These are phyloP conservation scores for Apiospora phragmitis DNA, from an alignment of 2,329 filamentous ascomycete species.

Conservation along the genomic window DNA sequence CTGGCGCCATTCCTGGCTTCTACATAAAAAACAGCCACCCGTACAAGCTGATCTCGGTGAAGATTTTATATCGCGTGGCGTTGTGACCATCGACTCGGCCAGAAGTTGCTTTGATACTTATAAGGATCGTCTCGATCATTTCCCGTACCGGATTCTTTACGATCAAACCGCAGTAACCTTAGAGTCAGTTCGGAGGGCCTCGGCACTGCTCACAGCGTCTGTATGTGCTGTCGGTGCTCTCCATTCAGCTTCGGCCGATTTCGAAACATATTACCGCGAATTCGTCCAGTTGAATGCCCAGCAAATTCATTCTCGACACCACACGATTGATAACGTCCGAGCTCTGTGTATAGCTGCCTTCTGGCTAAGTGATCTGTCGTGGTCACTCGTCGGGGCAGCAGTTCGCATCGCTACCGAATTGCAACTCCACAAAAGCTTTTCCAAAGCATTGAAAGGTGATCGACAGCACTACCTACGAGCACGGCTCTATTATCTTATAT, in stretches of 20 bases:
- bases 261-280: constrained; percentile 8
- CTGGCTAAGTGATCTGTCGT: constrained; percentile 58
- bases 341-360: constrained; percentile 64
- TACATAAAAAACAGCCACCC: background rate
- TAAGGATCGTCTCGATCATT: constrained; percentile 48
- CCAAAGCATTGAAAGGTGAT: constrained; percentile 46
- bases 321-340: constrained; percentile 59
- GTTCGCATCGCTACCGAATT: constrained; percentile 60
- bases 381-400: constrained; percentile 60
- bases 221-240: constrained; percentile 59
- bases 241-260: constrained; percentile 34
- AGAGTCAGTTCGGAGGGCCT: constrained; percentile 52
- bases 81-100: constrained; percentile 46
- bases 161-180: constrained; percentile 50
- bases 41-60: constrained; percentile 15
- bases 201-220: constrained; percentile 53
- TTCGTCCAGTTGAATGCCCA: constrained; percentile 9
- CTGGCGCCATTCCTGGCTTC: constrained; percentile 12
- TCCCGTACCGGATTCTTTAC: constrained; percentile 44
- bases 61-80: constrained; percentile 40
- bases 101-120: constrained; percentile 51
- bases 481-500: constrained; percentile 63
- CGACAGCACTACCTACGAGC: constrained; percentile 53
- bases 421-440: constrained; percentile 54
- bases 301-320: constrained; percentile 34